A percentile compares a stretch with the other conserved stretches of the same genome.
Evolutionary conservation across 345 rosid species (phyloP).

Genomic region (Noccaea bulbosa): DNA sequence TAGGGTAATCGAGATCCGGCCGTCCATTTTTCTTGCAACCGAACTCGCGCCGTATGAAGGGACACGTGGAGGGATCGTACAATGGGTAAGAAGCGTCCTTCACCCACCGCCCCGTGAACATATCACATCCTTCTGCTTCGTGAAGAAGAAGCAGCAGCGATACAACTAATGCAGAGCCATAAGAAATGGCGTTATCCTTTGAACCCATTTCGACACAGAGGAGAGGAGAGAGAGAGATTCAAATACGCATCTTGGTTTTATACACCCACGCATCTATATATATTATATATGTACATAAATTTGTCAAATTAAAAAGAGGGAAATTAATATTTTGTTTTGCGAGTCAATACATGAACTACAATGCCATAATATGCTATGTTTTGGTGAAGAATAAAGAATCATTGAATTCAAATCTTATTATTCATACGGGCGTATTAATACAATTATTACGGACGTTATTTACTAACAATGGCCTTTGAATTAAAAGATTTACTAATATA

Average conservation of each 20-base stretch:
- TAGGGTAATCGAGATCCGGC: conserved; percentile 59
- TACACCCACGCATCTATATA: conserved; percentile 38
- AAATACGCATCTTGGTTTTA: conserved; percentile 37
- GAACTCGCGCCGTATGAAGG: conserved; percentile 71
- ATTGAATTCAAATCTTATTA: neutral
- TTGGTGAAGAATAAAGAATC: neutral
- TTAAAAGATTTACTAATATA: neutral
- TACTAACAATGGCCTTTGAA: neutral
- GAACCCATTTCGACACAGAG: conserved; percentile 40
- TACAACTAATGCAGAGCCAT: conserved; percentile 20
- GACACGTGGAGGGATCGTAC: conserved; percentile 62
- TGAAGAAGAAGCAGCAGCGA: conserved; percentile 18
- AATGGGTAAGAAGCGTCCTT: conserved; percentile 65
- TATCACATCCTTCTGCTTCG: conserved; percentile 47
- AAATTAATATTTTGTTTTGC: neutral
- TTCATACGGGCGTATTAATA: neutral
- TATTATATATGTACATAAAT: conserved; percentile 5
- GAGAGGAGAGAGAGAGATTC: conserved; percentile 36
- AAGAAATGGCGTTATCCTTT: conserved; percentile 19
- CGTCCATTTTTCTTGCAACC: conserved; percentile 71
- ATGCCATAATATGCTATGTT: neutral
- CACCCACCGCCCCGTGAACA: conserved; percentile 78
- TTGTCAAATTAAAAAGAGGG: conserved; percentile 6
- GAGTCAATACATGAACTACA: conserved; percentile 26
- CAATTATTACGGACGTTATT: neutral